Base-by-base conservation (phyloP, 805 yeast species). In the Metschnikowia amazonensis region DNA sequence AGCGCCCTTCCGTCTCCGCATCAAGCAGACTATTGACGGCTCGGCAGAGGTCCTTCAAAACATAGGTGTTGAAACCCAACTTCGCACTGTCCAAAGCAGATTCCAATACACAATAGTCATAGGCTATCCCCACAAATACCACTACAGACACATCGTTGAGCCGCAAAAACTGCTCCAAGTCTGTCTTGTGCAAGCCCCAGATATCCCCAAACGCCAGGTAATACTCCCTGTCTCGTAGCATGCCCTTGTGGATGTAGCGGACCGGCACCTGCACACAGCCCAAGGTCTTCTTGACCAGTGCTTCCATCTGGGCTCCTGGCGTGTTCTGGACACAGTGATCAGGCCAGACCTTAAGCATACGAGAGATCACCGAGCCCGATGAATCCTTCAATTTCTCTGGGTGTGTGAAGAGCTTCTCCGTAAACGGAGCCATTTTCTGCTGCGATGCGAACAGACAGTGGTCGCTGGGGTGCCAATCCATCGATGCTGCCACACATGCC, bases 181-280 rank as follows among this genome's bases (percentile, higher is more conserved):
- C 90, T 0, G 97, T 89, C 35, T 78, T 69, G 57, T 84, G 83
- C 23, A 77, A 57, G 23, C 79, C 74, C 92, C 96, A 87, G 24
- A 80, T 74, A 63, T 90, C 98, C 43, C 75, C 70, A 61, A 90
- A 90, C 24, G 95, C 89, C 13, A 96, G 89, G 59, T 89, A 90
- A 61, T 84, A 89, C 60, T 90, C 98, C 17, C 94, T 64, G 53
- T 86, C 89, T 21, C 67, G 68, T 24, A 83, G 63, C 47, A 72
- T 75, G 0, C 97, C 98, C 65, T 92, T 90, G 47, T 74, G 72
- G 6, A 90, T 80, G 1, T 79, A 47, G 1, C 60, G 45, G 11
- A 67, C 53, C 25, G 76, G 68, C 3, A 73, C 62, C 23, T 62
- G 60, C 4, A 51, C 48, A 47, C 68, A 66, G 35, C 72, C 56